Evolutionary conservation across 2,329 filamentous ascomycete genomes (phyloP).

Genomic region (Colletotrichum sp.): DNA sequence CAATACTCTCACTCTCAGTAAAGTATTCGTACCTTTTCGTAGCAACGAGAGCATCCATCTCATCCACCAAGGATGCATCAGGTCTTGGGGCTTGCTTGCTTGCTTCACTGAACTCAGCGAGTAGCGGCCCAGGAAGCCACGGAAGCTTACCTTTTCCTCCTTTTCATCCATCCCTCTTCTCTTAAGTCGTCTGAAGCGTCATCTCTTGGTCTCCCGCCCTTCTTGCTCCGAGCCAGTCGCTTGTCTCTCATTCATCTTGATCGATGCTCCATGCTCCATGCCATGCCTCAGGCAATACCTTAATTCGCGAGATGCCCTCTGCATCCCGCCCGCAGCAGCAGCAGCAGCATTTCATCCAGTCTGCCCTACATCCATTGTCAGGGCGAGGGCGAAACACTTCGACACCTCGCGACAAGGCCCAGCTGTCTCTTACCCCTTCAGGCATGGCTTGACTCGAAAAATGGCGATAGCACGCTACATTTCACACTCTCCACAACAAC

Average conservation of each 20-base stretch:
- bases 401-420: slow-evolving; percentile 9
- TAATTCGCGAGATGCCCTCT: not conserved
- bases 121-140: not conserved
- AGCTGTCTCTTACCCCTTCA: slow-evolving; percentile 3
- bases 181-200: not conserved
- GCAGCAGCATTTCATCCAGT: not conserved
- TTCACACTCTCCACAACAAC: not conserved
- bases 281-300: not conserved
- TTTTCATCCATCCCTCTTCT: not conserved
- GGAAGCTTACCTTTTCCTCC: not conserved
- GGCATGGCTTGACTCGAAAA: slow-evolving; percentile 21
- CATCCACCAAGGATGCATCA: not conserved
- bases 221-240: not conserved
- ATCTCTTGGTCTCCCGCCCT: not conserved
- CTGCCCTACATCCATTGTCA: not conserved
- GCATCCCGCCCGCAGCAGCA: not conserved
- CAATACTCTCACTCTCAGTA: not conserved
- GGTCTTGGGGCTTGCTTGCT: not conserved
- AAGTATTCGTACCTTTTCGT: not conserved
- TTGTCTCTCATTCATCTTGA: not conserved
- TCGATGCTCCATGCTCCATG: not conserved
- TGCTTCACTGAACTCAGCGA: not conserved
- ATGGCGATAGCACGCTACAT: slow-evolving; percentile 12
- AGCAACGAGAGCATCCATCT: not conserved
- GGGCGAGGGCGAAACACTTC: slow-evolving; percentile 14